These are phyloP conservation scores for Corchorus olitorius DNA, from an alignment of 345 rosid genomes.

Conservation along the genomic window DNA sequence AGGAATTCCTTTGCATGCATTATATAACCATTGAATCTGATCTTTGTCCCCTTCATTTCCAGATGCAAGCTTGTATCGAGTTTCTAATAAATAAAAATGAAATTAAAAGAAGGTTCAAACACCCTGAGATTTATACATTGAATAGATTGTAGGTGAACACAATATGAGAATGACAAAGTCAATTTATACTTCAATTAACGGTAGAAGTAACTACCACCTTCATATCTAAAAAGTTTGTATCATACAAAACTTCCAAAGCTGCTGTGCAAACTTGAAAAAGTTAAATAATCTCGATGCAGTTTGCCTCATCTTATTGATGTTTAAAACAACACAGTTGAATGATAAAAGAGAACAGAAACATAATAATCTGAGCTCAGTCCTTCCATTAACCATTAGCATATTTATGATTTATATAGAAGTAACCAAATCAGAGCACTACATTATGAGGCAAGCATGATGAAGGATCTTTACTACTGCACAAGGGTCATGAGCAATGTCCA, in stretches of 20 bases:
- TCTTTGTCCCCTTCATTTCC: slow-evolving; percentile 43
- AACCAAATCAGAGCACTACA: background rate
- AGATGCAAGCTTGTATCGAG: slow-evolving; percentile 42
- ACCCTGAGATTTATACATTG: background rate
- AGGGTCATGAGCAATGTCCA: slow-evolving; percentile 6
- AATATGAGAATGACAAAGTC: slow-evolving; percentile 18
- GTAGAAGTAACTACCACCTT: background rate
- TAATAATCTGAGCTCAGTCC: background rate
- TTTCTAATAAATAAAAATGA: slow-evolving; percentile 30
- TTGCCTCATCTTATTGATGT: slow-evolving; percentile 1
- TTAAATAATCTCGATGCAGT: background rate
- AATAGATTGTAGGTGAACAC: background rate
- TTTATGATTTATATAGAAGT: background rate
- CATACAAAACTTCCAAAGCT: slow-evolving; percentile 5
- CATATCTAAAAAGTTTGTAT: background rate
- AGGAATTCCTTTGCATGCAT: slow-evolving; percentile 48
- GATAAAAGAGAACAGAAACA: slow-evolving; percentile 8
- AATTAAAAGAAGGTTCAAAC: slow-evolving; percentile 12
- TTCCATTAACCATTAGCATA: slow-evolving; percentile 4
- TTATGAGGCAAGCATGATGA: slow-evolving; percentile 2
- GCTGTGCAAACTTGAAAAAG: background rate
- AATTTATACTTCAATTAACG: background rate
- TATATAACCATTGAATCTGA: slow-evolving; percentile 42
- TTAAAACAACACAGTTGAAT: background rate
- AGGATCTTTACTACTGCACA: background rate